Conservation (phyloP, 805 yeast species). For the Metschnikowia shivogae region DNA sequence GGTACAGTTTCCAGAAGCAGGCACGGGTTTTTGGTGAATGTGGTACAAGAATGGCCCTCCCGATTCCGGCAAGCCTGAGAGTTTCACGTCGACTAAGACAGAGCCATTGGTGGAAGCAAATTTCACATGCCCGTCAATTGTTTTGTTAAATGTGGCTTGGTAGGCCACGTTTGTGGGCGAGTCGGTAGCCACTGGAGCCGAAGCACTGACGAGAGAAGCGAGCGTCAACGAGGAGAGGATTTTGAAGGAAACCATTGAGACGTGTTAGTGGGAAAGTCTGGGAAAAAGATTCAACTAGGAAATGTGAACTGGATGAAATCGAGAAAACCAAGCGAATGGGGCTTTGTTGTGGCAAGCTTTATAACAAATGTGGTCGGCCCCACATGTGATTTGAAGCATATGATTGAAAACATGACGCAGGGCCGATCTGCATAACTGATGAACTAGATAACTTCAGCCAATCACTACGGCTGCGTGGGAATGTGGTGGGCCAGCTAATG, state of each 20-base stretch:
- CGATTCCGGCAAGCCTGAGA: slow-evolving; percentile 28
- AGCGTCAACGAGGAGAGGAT: slow-evolving; percentile 9
- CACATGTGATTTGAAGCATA: too few species aligned
- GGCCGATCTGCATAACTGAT: background rate
- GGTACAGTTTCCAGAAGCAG: slow-evolving; percentile 29
- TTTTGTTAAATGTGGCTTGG: slow-evolving; percentile 22
- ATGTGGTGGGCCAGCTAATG: background rate
- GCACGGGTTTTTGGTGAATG: slow-evolving; percentile 36
- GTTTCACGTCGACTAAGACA: slow-evolving; percentile 30
- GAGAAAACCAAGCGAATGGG: background rate
- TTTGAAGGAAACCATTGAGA: slow-evolving; percentile 8
- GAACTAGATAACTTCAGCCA: background rate
- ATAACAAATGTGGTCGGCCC: too few species aligned
- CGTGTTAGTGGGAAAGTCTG: too few species aligned
- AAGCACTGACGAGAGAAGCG: slow-evolving; percentile 14
- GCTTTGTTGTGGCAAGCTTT: background rate
- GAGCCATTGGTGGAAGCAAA: slow-evolving; percentile 31
- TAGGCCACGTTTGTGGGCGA: slow-evolving; percentile 27
- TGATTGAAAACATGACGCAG: slow-evolving; percentile 9
- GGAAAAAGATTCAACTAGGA: too few species aligned
- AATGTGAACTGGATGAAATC: background rate
- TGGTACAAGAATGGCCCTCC: slow-evolving; percentile 42
- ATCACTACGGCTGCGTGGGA: background rate
- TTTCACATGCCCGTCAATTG: slow-evolving; percentile 27
- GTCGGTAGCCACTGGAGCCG: slow-evolving; percentile 27